Percentiles rank a stretch among this genome's conserved stretches.
phyloP scores from a whole-genome alignment of 192 early-diverging fungal species.

The Dimargaris xerosporica region DNA sequence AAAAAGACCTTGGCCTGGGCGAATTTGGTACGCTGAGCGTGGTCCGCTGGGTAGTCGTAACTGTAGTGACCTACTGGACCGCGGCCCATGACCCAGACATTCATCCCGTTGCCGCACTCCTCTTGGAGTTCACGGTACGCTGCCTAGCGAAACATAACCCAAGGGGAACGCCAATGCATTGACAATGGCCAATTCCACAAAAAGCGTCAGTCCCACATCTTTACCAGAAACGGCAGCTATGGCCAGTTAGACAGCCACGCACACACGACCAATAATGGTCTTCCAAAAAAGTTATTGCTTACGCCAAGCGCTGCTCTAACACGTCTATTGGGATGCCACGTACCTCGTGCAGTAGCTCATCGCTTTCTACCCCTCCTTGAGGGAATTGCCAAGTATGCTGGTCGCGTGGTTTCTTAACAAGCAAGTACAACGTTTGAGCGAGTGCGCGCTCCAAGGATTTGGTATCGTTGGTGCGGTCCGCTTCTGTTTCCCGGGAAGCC shows the following conservation, averaged over 20 bases:
- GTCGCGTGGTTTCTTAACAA: constrained; percentile 47
- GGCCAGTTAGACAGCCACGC: neutral
- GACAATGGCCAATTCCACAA: neutral
- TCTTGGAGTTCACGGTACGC: constrained; percentile 44
- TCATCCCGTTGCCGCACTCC: constrained; percentile 51
- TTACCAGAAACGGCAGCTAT: neutral
- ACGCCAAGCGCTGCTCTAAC: too few relatives aligned
- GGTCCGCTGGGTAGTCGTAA: constrained; percentile 21
- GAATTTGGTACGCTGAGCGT: constrained; percentile 5
- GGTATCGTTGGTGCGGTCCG: constrained; percentile 38
- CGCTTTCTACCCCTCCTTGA: constrained; percentile 33
- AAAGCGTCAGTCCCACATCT: neutral
- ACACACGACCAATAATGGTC: neutral
- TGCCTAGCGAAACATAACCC: constrained; percentile 25
- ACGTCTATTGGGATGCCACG: neutral
- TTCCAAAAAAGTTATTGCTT: neutral
- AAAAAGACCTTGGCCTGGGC: constrained; percentile 40
- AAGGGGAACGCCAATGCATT: neutral
- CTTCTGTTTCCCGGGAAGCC: constrained; percentile 31
- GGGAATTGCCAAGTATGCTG: constrained; percentile 51
- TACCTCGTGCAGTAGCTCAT: constrained; percentile 53
- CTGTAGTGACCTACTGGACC: constrained; percentile 51
- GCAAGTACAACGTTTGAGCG: constrained; percentile 47
- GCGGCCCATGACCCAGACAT: constrained; percentile 59
- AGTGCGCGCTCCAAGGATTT: constrained; percentile 51